A percentile compares a stretch with the other conserved stretches of the same genome.
Evolutionary conservation across 768 basidiomycete species (phyloP).

Genomic region (Auricularia sp.): DNA sequence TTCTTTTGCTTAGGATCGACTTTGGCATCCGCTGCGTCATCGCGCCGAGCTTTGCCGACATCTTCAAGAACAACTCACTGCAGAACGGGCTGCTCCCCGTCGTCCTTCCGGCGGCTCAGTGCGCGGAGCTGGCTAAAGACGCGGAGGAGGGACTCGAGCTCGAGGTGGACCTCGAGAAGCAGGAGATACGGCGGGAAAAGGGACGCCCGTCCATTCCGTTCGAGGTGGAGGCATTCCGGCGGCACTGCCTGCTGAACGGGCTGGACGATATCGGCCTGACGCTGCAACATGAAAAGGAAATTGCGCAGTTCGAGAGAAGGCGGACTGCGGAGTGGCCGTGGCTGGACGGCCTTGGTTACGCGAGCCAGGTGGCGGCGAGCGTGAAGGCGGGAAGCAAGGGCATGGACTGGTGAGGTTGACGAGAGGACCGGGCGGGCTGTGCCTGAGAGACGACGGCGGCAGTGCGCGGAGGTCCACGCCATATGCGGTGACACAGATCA

Average conservation of each 20-base stretch:
- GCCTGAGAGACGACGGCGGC: neutral
- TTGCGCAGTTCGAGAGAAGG: constrained; percentile 68
- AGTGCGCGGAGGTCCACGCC: neutral
- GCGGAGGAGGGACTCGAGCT: constrained; percentile 66
- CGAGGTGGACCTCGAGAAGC: constrained; percentile 75
- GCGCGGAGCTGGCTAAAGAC: constrained; percentile 63
- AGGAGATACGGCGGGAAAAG: constrained; percentile 50
- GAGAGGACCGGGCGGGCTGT: neutral
- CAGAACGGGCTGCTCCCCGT: constrained; percentile 90
- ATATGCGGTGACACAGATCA: neutral
- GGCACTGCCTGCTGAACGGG: constrained; percentile 90
- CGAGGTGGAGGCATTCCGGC: constrained; percentile 78
- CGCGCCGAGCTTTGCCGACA: constrained; percentile 84
- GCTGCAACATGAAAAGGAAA: constrained; percentile 64
- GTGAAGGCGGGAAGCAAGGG: constrained; percentile 32
- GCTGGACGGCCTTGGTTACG: constrained; percentile 91
- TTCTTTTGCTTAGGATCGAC: constrained; percentile 46
- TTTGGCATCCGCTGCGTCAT: constrained; percentile 85
- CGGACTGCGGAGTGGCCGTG: constrained; percentile 82
- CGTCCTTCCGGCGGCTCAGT: constrained; percentile 55
- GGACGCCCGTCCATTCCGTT: constrained; percentile 66
- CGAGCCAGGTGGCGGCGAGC: constrained; percentile 37
- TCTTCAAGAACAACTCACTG: constrained; percentile 83
- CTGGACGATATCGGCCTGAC: constrained; percentile 95
- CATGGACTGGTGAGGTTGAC: constrained; percentile 58